Evolutionary conservation across 2,329 filamentous ascomycete species (phyloP).

Genomic region (Tolypocladium album): DNA sequence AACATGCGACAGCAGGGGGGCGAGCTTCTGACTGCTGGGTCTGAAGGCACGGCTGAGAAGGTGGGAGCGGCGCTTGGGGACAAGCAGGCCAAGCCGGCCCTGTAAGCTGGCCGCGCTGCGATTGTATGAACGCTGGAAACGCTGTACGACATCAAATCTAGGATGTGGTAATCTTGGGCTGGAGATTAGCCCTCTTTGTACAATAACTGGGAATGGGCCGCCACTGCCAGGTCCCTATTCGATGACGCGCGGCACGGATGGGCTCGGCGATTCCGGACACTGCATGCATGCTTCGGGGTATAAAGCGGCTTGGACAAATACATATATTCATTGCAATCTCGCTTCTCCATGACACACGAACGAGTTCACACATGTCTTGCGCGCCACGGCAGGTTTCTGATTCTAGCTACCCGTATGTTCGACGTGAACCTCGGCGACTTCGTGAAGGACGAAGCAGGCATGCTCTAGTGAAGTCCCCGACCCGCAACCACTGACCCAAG

Average conservation of each 20-base stretch:
- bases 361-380: conserved; percentile 15
- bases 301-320: background rate
- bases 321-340: conserved; percentile 8
- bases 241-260: conserved; percentile 8
- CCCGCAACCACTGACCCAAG: background rate
- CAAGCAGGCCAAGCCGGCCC: conserved; percentile 34
- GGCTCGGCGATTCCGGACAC: conserved; percentile 5
- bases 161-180: background rate
- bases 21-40: conserved; percentile 49
- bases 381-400: conserved; percentile 10
- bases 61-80: conserved; percentile 38
- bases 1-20: conserved; percentile 87
- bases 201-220: conserved; percentile 16
- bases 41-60: conserved; percentile 35
- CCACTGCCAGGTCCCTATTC: background rate
- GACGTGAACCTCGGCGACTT: conserved; percentile 2
- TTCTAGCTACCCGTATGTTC: conserved; percentile 5
- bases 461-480: background rate
- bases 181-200: conserved; percentile 8
- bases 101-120: conserved; percentile 27
- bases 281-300: conserved; percentile 3
- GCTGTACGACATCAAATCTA: conserved; percentile 3
- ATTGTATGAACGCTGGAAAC: background rate
- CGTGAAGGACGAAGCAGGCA: background rate
- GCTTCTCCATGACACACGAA: conserved; percentile 17